Base-by-base conservation (phyloP, 345 rosid species). In the Aquilaria malaccensis region DNA sequence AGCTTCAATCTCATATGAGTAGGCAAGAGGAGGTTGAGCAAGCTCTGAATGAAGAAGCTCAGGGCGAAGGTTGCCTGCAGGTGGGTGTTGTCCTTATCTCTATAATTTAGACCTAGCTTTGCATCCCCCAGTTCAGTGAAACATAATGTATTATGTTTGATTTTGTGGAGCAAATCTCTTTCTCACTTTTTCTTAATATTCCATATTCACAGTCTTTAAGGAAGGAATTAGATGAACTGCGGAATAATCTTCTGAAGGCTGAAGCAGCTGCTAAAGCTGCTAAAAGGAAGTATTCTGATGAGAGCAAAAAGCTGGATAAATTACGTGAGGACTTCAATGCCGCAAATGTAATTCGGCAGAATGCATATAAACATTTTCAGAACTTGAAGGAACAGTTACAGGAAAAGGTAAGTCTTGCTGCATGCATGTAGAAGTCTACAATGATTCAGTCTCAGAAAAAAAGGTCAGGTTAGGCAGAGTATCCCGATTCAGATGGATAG, bases 301-400 rank as follows among this genome's bases (percentile, higher is more conserved):
- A 75, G 70, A 65, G 73, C 59, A 76, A 73, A 33, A 85, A 55
- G 63, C 71, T 80, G 33, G 72, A 71, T 55, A 69, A 74, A 70
- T 72, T 86, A 79, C 72, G 61, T 51, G 58, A 56, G 58, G 74
- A 67, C 63, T 85, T 79, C 65, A 76, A 64, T 71, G 79, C 76
- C 74, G 98, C 95, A 13, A 77, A 85, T 78, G 79, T 67, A 53
- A 71, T 76, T 53, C 86, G 96, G 45, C 98, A 91, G 65, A 79
- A 83, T 58, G 92, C 88, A 37, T 91, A 80, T 74, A 68, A 7
- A n/a, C 82, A 67, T 68, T 67, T 86, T 52, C 81, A 75, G 47
- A 67, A 62, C 72, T 72, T 88, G 71, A 86, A 66, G 86, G 78
- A 74, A 58, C 81, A 73, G 74, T 71, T 62, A 55, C 64, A 81